Evolutionary conservation across 148 eudicot species (phyloP), one percentile per base, ranked within the genome.

Genomic region (Rhododendron ferrugineum): DNA sequence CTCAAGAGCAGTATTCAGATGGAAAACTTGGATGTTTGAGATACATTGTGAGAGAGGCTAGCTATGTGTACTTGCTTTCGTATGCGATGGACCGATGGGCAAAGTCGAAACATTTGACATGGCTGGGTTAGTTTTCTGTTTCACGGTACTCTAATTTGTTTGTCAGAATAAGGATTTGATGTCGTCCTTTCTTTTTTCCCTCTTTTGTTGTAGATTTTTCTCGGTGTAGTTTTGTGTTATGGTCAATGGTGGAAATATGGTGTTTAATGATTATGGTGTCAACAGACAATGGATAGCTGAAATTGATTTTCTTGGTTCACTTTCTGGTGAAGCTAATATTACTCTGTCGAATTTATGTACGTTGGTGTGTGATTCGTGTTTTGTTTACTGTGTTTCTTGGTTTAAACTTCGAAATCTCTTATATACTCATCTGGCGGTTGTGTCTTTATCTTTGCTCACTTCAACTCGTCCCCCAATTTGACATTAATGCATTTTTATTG

Each of bases 1-100:
- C 96, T 97, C 32, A 97, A 97, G 88, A 97, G 99, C 89, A 93
- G 92, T 91, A 91, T 97, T 89, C 98, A 97, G 90, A 87, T 97
- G 92, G 98, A 97, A 85, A 92, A 88, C 83, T 87, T 94, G 85
- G 95, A 94, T 73, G 80, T 79, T 34, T 91, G 90, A 91, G 58
- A 60, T 37, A 32, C 11, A 20, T 30, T 73, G 79, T 86, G 44
- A 32, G 79, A 58, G 47, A 28, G 4, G 28, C 40, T 70, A 70
- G 75, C 75, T 50, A 36, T 58, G n/a, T 72, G 34, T 56, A 37
- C 62, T 28, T 50, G 42, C 72, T 23, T 47, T 30, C 37, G 30
- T 54, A 80, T 79, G 72, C 46, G 56, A 50, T 52, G 23, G 50
- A 49, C 5, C 32, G 73, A 26, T 68, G 74, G 26, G 26, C 23